Percentiles rank a stretch among this genome's conserved stretches.
Conservation (phyloP, 495 filamentous ascomycete species). For the Trichoderma gamsii region DNA sequence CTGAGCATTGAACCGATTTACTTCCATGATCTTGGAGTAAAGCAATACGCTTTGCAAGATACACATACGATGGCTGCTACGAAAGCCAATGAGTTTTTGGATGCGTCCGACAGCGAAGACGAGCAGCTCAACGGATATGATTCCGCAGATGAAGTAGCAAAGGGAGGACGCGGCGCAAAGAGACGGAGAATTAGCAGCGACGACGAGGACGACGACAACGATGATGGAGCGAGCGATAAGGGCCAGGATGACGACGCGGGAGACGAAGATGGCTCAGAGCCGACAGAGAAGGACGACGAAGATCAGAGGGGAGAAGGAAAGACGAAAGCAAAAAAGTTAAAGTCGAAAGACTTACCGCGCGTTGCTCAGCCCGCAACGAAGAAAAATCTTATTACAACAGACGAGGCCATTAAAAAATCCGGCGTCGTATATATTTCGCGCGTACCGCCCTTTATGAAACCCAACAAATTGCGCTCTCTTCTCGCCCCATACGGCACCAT, state of each 20-base stretch:
- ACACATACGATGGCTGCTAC: constrained; percentile 51
- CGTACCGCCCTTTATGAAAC: constrained; percentile 92
- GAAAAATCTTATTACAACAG: constrained; percentile 54
- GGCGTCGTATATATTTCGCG: constrained; percentile 87
- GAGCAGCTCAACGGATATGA: constrained; percentile 58
- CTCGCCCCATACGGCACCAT: constrained; percentile 74
- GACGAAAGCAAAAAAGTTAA: constrained; percentile 23
- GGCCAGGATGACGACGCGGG: constrained; percentile 24
- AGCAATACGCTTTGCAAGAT: not conserved
- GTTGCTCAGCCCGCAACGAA: constrained; percentile 47
- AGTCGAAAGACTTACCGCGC: constrained; percentile 33
- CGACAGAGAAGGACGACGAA: constrained; percentile 20
- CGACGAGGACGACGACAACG: constrained; percentile 27
- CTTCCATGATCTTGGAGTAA: not conserved
- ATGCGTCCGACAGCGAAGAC: constrained; percentile 61
- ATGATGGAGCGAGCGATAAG: constrained; percentile 18
- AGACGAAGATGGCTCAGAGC: constrained; percentile 11
- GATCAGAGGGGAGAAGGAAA: constrained; percentile 20
- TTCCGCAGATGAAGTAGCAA: constrained; percentile 63
- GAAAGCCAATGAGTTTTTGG: constrained; percentile 71
- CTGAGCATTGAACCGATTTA: not conserved
- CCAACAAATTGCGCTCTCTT: constrained; percentile 68
- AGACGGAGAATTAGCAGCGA: constrained; percentile 49
- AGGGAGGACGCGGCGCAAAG: constrained; percentile 59
- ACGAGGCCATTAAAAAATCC: constrained; percentile 53